These are phyloP conservation scores for Metarhizium album DNA, from an alignment of 2,329 filamentous ascomycete genomes.

Conservation along the genomic window DNA sequence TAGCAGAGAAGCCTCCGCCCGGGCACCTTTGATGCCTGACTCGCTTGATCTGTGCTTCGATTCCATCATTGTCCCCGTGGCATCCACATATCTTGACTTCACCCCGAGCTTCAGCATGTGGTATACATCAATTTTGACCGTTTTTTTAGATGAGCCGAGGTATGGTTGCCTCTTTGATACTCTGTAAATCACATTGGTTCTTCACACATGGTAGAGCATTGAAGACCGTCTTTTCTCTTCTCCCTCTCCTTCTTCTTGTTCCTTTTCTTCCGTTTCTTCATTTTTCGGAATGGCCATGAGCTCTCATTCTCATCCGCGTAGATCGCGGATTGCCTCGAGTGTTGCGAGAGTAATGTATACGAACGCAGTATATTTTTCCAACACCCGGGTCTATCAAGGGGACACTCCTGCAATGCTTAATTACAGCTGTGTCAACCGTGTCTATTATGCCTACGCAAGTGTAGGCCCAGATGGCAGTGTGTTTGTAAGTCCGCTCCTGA, in stretches of 20 bases:
- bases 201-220: background rate
- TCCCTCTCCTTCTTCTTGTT: no score
- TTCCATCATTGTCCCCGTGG: background rate
- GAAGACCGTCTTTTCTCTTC: background rate
- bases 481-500: slow-evolving; percentile 45
- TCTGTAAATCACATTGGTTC: slow-evolving; percentile 8
- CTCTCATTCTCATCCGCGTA: slow-evolving; percentile 32
- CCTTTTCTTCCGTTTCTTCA: no score
- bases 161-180: background rate
- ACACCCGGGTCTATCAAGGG: slow-evolving; percentile 60
- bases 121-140: background rate
- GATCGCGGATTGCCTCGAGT: slow-evolving; percentile 34
- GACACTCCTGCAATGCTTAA: slow-evolving; percentile 65
- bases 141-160: background rate
- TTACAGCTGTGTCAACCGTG: slow-evolving; percentile 65
- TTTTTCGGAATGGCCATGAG: slow-evolving; percentile 26
- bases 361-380: slow-evolving; percentile 81
- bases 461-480: slow-evolving; percentile 62
- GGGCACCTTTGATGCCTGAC: slow-evolving; percentile 17
- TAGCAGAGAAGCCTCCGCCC: background rate
- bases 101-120: background rate
- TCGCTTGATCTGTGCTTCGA: slow-evolving; percentile 2
- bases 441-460: slow-evolving; percentile 76
- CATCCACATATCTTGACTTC: slow-evolving; percentile 11
- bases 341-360: slow-evolving; percentile 42